Conservation (phyloP, 345 rosid genomes). For the Salix dunnii region DNA sequence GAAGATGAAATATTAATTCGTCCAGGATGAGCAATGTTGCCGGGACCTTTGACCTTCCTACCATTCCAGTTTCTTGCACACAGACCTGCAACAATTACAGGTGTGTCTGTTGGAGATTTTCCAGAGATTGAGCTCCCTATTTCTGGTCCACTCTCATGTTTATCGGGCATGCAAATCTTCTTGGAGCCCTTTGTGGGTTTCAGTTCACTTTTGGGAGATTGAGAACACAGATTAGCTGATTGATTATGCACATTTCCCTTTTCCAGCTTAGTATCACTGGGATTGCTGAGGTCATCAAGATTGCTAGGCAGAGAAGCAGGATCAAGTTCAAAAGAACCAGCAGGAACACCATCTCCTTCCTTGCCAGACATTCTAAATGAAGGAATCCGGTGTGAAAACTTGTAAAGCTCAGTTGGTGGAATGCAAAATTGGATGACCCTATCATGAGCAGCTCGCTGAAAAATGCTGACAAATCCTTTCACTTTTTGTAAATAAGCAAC, state of each 20-base stretch:
- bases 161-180: slow-evolving; percentile 24
- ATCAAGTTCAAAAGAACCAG: slow-evolving; percentile 74
- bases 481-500: slow-evolving; percentile 71
- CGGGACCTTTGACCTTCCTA: neutral
- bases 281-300: slow-evolving; percentile 15
- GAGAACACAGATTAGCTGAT: slow-evolving; percentile 12
- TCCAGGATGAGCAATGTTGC: slow-evolving; percentile 8
- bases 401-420: slow-evolving; percentile 41
- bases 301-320: slow-evolving; percentile 58
- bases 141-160: slow-evolving; percentile 17
- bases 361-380: slow-evolving; percentile 64
- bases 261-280: slow-evolving; percentile 15
- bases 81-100: slow-evolving; percentile 13
- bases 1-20: slow-evolving; percentile 17
- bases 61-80: slow-evolving; percentile 6
- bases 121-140: slow-evolving; percentile 9
- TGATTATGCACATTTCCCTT: slow-evolving; percentile 18
- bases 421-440: slow-evolving; percentile 37
- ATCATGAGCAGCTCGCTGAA: slow-evolving; percentile 29
- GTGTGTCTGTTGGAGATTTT: slow-evolving; percentile 26
- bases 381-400: slow-evolving; percentile 78
- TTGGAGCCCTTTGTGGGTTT: slow-evolving; percentile 13
- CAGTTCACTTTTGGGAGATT: slow-evolving; percentile 20
- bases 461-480: slow-evolving; percentile 74
- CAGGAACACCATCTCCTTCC: slow-evolving; percentile 71